Conservation (phyloP, 768 basidiomycete species). For the Russula olivacea region DNA sequence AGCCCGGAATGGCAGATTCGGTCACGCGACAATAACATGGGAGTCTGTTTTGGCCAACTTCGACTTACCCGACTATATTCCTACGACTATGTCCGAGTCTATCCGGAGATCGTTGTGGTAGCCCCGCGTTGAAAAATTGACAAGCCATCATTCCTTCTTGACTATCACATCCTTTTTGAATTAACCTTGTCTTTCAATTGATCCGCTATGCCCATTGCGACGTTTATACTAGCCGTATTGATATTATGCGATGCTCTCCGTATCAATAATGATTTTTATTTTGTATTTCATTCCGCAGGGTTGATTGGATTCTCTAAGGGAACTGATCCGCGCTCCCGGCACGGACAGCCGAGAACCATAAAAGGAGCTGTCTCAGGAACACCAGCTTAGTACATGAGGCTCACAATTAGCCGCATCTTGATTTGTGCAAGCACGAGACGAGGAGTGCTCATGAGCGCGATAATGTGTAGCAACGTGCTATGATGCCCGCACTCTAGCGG, state of each 20-base stretch:
- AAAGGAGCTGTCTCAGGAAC: not conserved
- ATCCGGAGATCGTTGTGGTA: constrained; percentile 20
- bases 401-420: not conserved
- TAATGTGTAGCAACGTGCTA: not conserved
- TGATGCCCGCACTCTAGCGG: not conserved
- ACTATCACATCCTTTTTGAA: not conserved
- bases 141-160: too few relatives aligned
- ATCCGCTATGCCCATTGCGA: not conserved
- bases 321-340: not conserved
- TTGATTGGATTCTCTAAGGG: not conserved
- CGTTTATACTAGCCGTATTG: constrained; percentile 4
- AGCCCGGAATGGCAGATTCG: constrained; percentile 16
- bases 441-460: not conserved
- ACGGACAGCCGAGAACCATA: not conserved
- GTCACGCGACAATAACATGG: not conserved
- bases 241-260: not conserved
- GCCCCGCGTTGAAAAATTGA: constrained; percentile 1
- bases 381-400: too few relatives aligned
- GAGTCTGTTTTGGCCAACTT: constrained; percentile 17
- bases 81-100: constrained; percentile 6
- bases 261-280: not conserved
- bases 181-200: not conserved
- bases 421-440: too few relatives aligned
- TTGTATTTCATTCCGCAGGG: not conserved
- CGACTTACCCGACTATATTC: constrained; percentile 20